Base-by-base conservation (phyloP, 208 protist species). In the Trichomonas tenax region DNA sequence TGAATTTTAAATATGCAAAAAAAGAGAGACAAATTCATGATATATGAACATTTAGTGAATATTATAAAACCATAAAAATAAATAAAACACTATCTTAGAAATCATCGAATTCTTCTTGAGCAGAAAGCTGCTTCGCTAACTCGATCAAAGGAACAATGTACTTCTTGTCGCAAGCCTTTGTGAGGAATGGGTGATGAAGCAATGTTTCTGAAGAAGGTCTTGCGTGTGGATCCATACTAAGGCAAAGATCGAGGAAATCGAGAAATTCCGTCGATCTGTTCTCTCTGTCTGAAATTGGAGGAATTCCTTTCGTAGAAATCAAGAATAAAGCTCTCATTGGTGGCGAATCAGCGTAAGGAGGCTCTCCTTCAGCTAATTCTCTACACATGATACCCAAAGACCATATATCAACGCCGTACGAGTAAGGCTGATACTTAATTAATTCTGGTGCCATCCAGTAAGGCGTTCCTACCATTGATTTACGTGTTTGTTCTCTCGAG, bases 391-490 rank as follows among this genome's bases (percentile, higher is more conserved):
- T 98, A 11, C 97, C 97, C 0, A 98, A 88, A 14, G 97, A 97
- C 97, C 97, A 98, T 17, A 98, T 96, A 96, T 98, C 97, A 49
- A 96, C 96, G 86, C 97, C 97, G 44, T 48, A 51, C 40, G 97
- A 44, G 63, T 97, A 97, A 3, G 82, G 93, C 40, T 96, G 63
- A 4, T 89, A 46, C 49, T 96, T 17, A 34, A 97, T 96, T 44
- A 97, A 82, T 96, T 97, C 97, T 44, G 97, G 97, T 23, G 97
- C 97, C 97, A 97, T 97, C 97, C 97, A 97, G 72, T 97, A 97
- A 31, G 97, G 97, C 36, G 97, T 97, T n/a, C 97, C 96, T 17
- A 97, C 96, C 8, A 97, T 51, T 38, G 86, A 93, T 21, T 82
- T 58, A 41, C 86, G 46, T 0, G 14, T 51, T 51, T 93, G 14